phyloP scores from a whole-genome alignment of 495 filamentous ascomycete species.

The Aspergillus indologenus region DNA sequence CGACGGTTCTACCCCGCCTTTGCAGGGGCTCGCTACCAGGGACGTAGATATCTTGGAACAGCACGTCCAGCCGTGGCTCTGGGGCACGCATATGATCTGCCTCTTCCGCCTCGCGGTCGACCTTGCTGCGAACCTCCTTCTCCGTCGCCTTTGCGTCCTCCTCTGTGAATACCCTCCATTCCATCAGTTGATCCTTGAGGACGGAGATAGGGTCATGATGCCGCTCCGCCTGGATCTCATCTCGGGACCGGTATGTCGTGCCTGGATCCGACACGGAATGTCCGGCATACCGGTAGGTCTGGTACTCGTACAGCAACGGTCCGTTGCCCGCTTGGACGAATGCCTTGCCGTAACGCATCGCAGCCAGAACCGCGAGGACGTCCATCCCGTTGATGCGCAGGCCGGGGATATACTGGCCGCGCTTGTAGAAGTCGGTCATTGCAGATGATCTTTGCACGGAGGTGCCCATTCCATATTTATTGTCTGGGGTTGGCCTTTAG shows the following conservation, averaged over 20 bases:
- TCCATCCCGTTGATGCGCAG: slow-evolving; percentile 97
- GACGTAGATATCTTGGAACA: slow-evolving; percentile 92
- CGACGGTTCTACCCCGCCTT: slow-evolving; percentile 23
- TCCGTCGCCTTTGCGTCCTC: slow-evolving; percentile 87
- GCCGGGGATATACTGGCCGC: slow-evolving; percentile 93
- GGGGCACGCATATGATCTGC: slow-evolving; percentile 79
- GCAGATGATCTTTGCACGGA: slow-evolving; percentile 81
- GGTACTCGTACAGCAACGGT: slow-evolving; percentile 86
- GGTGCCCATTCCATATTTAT: slow-evolving; percentile 98
- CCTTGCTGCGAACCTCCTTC: slow-evolving; percentile 71
- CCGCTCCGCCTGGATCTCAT: slow-evolving; percentile 85
- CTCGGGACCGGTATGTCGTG: slow-evolving; percentile 89
- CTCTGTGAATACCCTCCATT: slow-evolving; percentile 82
- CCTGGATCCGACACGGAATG: slow-evolving; percentile 96
- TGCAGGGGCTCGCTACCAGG: slow-evolving; percentile 68
- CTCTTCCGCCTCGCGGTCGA: slow-evolving; percentile 76
- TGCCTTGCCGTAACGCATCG: slow-evolving; percentile 77
- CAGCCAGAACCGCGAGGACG: slow-evolving; percentile 86
- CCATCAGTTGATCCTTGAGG: slow-evolving; percentile 81
- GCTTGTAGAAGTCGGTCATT: slow-evolving; percentile 95
- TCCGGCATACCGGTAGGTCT: slow-evolving; percentile 92
- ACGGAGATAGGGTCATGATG: slow-evolving; percentile 88
- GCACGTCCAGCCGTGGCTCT: slow-evolving; percentile 64
- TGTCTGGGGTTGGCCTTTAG: slow-evolving; percentile 54
- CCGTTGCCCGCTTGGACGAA: slow-evolving; percentile 72